Evolutionary conservation across 2,329 filamentous ascomycete species (phyloP).

Genomic region (Botrytis hyacinthi): DNA sequence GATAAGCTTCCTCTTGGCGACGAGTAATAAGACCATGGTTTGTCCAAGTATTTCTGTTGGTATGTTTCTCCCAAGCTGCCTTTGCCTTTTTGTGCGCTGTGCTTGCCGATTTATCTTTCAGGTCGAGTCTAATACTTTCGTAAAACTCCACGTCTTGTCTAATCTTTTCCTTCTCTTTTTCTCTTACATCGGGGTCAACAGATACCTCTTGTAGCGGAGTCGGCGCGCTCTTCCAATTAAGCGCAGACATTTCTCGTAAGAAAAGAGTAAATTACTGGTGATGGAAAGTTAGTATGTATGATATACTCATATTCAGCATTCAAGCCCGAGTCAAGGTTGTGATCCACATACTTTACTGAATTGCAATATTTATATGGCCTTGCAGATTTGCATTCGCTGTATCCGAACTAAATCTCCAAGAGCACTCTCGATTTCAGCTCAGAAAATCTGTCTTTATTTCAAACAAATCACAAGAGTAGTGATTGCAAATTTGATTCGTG

Average conservation of each 20-base stretch:
- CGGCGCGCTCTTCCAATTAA: neutral
- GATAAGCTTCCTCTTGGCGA: neutral
- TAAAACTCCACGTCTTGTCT: neutral
- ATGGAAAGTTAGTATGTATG: neutral
- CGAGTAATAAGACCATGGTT: neutral
- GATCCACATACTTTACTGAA: neutral
- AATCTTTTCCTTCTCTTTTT: neutral
- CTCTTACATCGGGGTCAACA: neutral
- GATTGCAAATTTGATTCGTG: too few species aligned
- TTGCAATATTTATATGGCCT: neutral
- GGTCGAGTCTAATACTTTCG: neutral
- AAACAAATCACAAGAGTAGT: too few species aligned
- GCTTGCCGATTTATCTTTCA: neutral
- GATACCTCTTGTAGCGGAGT: neutral
- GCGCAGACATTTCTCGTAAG: neutral
- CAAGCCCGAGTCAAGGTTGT: neutral
- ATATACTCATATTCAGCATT: neutral
- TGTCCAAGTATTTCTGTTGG: neutral
- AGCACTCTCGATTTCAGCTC: neutral
- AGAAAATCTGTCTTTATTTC: too few species aligned
- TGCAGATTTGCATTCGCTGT: neutral
- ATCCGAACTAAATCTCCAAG: too few species aligned
- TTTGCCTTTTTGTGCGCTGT: neutral
- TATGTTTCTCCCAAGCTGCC: too few species aligned
- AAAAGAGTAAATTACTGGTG: neutral